Conservation (phyloP, 139 green algal species). For the Pedinophyceae sp. region DNA sequence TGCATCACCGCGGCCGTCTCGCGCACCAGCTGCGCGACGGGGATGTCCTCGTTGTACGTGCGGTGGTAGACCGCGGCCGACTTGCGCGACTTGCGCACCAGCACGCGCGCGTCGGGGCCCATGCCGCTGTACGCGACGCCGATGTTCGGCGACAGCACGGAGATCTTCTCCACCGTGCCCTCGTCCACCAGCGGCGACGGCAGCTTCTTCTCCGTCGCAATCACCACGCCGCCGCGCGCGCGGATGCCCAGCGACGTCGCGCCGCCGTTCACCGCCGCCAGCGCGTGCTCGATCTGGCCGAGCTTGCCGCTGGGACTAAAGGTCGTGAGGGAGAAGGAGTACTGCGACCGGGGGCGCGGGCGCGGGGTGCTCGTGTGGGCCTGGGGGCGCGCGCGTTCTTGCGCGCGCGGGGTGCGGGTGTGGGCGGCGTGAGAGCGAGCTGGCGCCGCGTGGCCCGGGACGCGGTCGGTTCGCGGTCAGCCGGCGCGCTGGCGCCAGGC, state of each 20-base stretch:
- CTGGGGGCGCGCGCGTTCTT: too few relatives aligned
- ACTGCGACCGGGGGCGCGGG: conserved; percentile 26
- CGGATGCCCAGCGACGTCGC: conserved; percentile 92
- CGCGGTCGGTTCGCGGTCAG: too few relatives aligned
- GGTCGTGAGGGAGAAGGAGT: conserved; percentile 94
- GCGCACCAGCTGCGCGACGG: conserved; percentile 86
- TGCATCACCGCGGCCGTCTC: conserved; percentile 98
- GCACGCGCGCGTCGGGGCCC: conserved; percentile 89
- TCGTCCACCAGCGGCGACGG: conserved; percentile 78
- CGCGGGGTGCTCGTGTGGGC: too few relatives aligned
- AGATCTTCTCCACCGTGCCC: conserved; percentile 82
- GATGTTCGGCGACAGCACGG: conserved; percentile 74
- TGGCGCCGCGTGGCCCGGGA: too few relatives aligned
- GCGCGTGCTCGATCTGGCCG: conserved; percentile 94
- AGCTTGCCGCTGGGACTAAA: conserved; percentile 97
- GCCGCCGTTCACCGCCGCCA: conserved; percentile 81
- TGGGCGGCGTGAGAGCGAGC: too few relatives aligned
- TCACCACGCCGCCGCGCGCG: conserved; percentile 90
- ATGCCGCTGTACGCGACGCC: conserved; percentile 96
- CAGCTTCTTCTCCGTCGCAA: conserved; percentile 98
- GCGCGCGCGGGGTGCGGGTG: too few relatives aligned
- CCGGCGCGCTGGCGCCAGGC: too few relatives aligned
- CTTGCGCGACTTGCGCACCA: conserved; percentile 84
- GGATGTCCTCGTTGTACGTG: conserved; percentile 92
- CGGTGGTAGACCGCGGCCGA: conserved; percentile 66